Percentiles rank a stretch among this genome's conserved stretches.
Evolutionary conservation across 2,329 filamentous ascomycete genomes (phyloP).

Genomic region (Fusarium praegraminearum): DNA sequence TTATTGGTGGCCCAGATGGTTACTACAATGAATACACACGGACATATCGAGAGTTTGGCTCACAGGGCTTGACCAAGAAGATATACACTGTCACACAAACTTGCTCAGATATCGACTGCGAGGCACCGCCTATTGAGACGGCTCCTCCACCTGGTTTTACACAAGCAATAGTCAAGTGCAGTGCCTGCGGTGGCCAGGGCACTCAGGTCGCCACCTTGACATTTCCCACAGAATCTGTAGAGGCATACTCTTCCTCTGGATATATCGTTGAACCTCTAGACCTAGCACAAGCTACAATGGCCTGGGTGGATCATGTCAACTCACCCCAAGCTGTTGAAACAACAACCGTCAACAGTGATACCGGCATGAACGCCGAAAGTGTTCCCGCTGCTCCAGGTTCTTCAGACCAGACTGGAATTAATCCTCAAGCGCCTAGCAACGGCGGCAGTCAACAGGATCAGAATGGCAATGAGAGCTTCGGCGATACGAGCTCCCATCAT

Average conservation of each 20-base stretch:
- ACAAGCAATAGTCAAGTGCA: constrained; percentile 13
- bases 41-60: constrained; percentile 10
- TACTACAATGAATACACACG: constrained; percentile 11
- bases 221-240: constrained; percentile 2
- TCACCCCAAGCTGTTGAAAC: not conserved
- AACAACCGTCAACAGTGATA: not conserved
- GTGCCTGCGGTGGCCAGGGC: not conserved
- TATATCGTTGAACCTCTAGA: constrained; percentile 6
- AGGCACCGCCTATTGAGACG: constrained; percentile 3
- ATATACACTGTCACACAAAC: constrained; percentile 12
- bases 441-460: not conserved
- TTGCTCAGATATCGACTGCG: constrained; percentile 6
- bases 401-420: not conserved
- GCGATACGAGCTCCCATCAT: not conserved
- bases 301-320: not conserved
- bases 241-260: constrained; percentile 24
- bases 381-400: not conserved
- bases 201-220: constrained; percentile 13
- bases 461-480: not conserved
- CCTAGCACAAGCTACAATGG: not conserved
- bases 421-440: not conserved
- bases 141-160: constrained; percentile 20
- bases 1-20: not conserved
- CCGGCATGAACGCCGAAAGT: no score
- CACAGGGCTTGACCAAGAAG: not conserved